Conservation (phyloP, 768 basidiomycete genomes). For the Asterophora lycoperdoides region DNA sequence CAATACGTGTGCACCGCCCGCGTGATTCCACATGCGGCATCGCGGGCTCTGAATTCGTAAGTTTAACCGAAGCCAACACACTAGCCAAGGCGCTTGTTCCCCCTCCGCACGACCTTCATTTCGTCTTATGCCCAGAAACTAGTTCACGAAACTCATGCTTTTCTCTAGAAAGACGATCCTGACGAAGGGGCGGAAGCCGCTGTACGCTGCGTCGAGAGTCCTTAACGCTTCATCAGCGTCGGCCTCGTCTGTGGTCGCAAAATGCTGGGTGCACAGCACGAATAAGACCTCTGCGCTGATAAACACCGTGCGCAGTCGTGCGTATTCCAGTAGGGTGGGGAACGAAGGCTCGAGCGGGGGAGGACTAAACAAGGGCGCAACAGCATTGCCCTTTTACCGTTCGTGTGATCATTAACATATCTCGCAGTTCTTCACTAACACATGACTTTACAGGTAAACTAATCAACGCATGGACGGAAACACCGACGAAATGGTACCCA, state of each 20-base stretch:
- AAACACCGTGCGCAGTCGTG: conserved; percentile 38
- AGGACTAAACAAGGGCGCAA: conserved; percentile 17
- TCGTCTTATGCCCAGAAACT: conserved; percentile 10
- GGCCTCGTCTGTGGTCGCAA: conserved; percentile 44
- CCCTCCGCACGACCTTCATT: conserved; percentile 3
- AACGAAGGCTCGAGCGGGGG: conserved; percentile 23
- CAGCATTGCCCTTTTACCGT: conserved; percentile 50
- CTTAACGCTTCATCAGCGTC: conserved; percentile 45
- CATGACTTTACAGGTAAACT: conserved; percentile 46
- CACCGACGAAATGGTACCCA: conserved; percentile 94
- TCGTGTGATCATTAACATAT: conserved; percentile 19
- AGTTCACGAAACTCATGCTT: conserved; percentile 30
- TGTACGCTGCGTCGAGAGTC: conserved; percentile 55
- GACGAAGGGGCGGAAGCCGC: conserved; percentile 48
- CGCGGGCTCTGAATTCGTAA: conserved; percentile 17
- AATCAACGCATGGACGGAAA: conserved; percentile 75
- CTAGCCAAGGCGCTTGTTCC: neutral
- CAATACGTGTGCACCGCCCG: neutral
- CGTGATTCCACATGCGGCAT: conserved; percentile 10
- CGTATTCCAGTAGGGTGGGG: conserved; percentile 35
- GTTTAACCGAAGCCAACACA: conserved; percentile 12
- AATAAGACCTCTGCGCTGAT: conserved; percentile 49
- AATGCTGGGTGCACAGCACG: conserved; percentile 51
- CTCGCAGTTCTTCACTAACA: neutral
- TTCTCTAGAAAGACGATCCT: conserved; percentile 50